Percentiles rank a stretch among this genome's conserved stretches.
These are phyloP conservation scores for Mangifera indica DNA, from an alignment of 345 rosid species.

Conservation along the genomic window DNA sequence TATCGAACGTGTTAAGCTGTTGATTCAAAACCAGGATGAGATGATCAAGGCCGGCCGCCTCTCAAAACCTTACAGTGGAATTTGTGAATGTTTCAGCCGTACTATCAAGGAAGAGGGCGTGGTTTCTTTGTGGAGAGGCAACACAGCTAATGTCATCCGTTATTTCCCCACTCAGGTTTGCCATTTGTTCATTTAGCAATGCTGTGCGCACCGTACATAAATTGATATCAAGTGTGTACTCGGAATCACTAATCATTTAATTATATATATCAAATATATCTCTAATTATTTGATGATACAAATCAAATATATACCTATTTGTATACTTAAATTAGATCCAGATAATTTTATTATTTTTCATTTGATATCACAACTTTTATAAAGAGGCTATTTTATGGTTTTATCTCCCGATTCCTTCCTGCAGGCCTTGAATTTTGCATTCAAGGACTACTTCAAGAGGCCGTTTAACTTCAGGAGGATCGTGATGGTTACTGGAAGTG, in stretches of 20 bases:
- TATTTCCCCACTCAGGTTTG: constrained; percentile 51
- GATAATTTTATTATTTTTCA: no score
- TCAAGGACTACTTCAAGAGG: constrained; percentile 50
- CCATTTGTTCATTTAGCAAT: no score
- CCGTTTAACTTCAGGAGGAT: constrained; percentile 47
- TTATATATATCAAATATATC: no score
- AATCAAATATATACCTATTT: no score
- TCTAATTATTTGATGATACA: no score
- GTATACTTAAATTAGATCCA: no score
- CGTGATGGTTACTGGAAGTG: constrained; percentile 49
- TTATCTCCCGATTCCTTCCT: no score
- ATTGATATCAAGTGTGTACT: no score
- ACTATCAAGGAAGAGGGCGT: constrained; percentile 42
- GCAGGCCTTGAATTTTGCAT: constrained; percentile 56
- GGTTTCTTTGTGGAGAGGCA: constrained; percentile 46
- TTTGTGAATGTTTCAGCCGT: constrained; percentile 38
- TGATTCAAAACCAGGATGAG: constrained; percentile 52
- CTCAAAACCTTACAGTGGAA: constrained; percentile 41
- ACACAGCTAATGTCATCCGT: constrained; percentile 48
- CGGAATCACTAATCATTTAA: no score
- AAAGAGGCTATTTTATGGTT: no score
- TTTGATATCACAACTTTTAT: no score
- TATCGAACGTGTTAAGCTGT: constrained; percentile 49
- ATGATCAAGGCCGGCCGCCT: constrained; percentile 48
- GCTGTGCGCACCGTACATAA: no score